A percentile compares a stretch with the other conserved stretches of the same genome.
phyloP scores from a whole-genome alignment of 2,329 filamentous ascomycete genomes.

The Venturia asperata region DNA sequence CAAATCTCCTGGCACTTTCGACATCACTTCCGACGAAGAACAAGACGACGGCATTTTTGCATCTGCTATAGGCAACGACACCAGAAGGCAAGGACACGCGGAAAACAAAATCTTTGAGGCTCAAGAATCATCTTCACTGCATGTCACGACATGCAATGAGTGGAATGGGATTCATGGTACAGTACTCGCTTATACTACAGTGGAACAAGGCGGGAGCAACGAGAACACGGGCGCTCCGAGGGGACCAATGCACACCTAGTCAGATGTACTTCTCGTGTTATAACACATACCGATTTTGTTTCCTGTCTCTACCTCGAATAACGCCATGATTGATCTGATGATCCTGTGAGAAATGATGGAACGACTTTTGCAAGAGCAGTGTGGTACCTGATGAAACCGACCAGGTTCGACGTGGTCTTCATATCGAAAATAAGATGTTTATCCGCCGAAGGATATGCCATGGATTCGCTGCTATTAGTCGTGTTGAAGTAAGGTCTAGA shows the following conservation, averaged over 20 bases:
- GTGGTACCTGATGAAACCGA: background rate
- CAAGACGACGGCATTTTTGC: no score
- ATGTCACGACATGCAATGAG: background rate
- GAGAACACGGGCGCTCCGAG: background rate
- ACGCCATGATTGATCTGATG: background rate
- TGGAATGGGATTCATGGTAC: background rate
- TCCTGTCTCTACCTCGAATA: background rate
- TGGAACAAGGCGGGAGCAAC: background rate
- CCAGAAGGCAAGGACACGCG: no score
- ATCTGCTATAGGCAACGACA: no score
- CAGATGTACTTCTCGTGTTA: constrained; percentile 11
- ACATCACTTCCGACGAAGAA: no score
- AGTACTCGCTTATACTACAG: background rate
- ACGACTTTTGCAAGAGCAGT: background rate
- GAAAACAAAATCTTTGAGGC: background rate
- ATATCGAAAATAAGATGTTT: background rate
- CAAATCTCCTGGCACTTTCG: no score
- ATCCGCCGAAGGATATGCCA: background rate
- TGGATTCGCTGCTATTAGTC: constrained; percentile 5
- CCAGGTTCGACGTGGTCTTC: background rate
- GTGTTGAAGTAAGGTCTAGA: constrained; percentile 9
- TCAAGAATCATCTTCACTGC: background rate
- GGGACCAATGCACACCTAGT: constrained; percentile 5
- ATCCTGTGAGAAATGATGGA: constrained; percentile 4
- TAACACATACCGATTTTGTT: constrained; percentile 5